Base-by-base conservation (phyloP, 495 filamentous ascomycete species). In the Chaetomium tenue region DNA sequence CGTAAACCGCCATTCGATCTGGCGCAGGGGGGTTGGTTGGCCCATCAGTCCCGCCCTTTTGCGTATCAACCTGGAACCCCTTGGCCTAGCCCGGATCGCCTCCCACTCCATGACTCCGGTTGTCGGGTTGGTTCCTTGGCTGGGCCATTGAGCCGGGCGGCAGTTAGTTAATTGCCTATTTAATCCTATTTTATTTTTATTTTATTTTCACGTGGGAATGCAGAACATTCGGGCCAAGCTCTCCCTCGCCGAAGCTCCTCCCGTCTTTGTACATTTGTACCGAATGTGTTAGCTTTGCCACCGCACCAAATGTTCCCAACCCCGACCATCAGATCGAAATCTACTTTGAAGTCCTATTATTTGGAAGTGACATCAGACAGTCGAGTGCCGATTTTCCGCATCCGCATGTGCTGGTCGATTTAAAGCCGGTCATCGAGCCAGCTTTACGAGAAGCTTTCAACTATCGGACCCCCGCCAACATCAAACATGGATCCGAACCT, bases 401-500 rank as follows among this genome's bases (percentile, higher is more conserved):
- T 8, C 16, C 48, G 20, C 16, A 52, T 53, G 28, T 23, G 22
- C 39, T 28, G 39, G 33, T 37, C 33, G 33, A 37, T 37, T 37
- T 37, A 37, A 37, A 37, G 33, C 3, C 23, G 22, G 15, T 25
- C 3, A 18, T 23, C 28, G 3, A 48, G 5, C 40, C 11, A 30
- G 25, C 18, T 20, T 11, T 48, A 52, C 2, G 3, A 51, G 25
- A 52, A 25, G 20, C 50, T 52, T 5, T 26, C 50, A 12, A 25
- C 52, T 39, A 9, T 22, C 33, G 16, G 54, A 2, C 46, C 18
- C 22, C 39, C 33, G 33, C 15, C 30, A 44, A 37, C 40, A 71
- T 66, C 44, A 18, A 18, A 5, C 39, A 71, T 68, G 63, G 68
- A 65, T 33, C 40, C 56, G 22, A 63, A 25, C 48, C 54, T 63